phyloP scores from a whole-genome alignment of 108 stramenopile genomes.

The Stephanodiscus triporus region DNA sequence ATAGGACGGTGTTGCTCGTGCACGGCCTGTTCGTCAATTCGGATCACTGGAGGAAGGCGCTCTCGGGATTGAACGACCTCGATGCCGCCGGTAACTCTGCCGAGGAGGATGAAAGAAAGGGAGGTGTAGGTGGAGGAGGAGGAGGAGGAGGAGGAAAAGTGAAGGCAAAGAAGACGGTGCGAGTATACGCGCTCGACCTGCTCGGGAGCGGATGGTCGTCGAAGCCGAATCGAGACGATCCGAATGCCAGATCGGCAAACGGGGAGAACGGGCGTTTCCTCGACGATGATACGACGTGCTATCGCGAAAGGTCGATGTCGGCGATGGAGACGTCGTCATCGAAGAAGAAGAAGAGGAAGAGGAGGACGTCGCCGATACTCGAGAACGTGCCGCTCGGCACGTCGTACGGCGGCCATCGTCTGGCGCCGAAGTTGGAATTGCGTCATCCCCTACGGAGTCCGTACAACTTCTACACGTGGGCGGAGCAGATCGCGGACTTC shows the following conservation, averaged over 20 bases:
- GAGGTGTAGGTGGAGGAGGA: too few species aligned
- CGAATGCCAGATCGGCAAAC: constrained; percentile 51
- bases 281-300: constrained; percentile 25
- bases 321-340: not conserved
- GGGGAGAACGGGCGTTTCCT: constrained; percentile 73
- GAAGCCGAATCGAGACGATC: constrained; percentile 70
- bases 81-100: not conserved
- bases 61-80: constrained; percentile 45
- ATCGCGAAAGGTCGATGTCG: constrained; percentile 19
- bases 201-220: constrained; percentile 88
- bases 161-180: constrained; percentile 30
- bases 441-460: constrained; percentile 69
- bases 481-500: constrained; percentile 80
- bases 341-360: constrained; percentile 15
- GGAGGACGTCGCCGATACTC: constrained; percentile 39
- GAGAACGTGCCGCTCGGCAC: constrained; percentile 65
- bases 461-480: constrained; percentile 95
- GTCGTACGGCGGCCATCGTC: constrained; percentile 52
- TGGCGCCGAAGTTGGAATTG: constrained; percentile 58
- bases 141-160: not conserved
- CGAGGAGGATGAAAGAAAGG: not conserved
- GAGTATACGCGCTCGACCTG: constrained; percentile 86
- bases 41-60: constrained; percentile 84
- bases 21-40: constrained; percentile 87
- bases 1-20: constrained; percentile 57